Conservation (phyloP, 1,284 basidiomycete species). For the Neolentinus lepideus region DNA sequence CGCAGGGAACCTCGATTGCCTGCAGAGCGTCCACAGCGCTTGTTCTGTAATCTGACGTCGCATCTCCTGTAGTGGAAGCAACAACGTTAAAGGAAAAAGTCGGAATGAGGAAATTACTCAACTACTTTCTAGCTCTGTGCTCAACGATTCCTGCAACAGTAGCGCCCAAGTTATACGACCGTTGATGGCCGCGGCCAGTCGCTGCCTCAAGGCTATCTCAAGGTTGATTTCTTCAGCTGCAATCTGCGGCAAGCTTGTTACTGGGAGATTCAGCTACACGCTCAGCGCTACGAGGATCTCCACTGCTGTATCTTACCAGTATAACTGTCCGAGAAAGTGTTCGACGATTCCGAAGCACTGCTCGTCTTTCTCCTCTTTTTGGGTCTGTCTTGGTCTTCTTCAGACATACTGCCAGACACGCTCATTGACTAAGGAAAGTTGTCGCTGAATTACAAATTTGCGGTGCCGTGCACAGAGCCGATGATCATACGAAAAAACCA, state of each 20-base stretch:
- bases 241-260: conserved; percentile 11
- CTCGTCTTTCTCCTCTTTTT: not conserved
- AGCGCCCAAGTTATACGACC: conserved; percentile 63
- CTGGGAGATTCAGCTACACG: not conserved
- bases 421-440: too few relatives aligned
- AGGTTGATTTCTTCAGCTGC: conserved; percentile 49
- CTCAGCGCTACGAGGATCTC: not conserved
- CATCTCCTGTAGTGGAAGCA: not conserved
- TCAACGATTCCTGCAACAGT: conserved; percentile 45
- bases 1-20: conserved; percentile 43
- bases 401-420: not conserved
- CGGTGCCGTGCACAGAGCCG: too few relatives aligned
- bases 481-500: too few relatives aligned
- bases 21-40: conserved; percentile 49
- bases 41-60: conserved; percentile 33
- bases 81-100: not conserved
- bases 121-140: conserved; percentile 19
- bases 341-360: not conserved
- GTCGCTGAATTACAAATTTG: too few relatives aligned
- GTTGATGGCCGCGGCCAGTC: conserved; percentile 47
- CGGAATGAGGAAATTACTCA: not conserved
- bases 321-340: not conserved
- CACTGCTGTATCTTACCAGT: not conserved
- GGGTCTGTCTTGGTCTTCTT: not conserved
- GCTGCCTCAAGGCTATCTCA: conserved; percentile 53